Percentiles rank a stretch among this genome's conserved stretches.
phyloP scores from a whole-genome alignment of 2,329 filamentous ascomycete genomes.

The Xylariaceae sp. region DNA sequence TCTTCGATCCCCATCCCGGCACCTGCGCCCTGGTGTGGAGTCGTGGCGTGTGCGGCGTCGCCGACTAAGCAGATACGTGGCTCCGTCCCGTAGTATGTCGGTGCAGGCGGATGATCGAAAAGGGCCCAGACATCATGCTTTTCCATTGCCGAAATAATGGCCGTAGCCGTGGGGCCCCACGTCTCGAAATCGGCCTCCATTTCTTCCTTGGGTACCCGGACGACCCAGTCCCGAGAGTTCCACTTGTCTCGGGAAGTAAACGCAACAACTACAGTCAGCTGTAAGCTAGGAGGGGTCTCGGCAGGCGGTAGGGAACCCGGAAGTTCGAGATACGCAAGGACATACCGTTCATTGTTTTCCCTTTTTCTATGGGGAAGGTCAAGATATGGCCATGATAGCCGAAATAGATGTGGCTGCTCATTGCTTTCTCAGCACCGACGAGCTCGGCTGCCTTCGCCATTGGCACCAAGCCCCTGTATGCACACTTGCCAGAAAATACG shows the following conservation, averaged over 20 bases:
- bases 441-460: slow-evolving; percentile 51
- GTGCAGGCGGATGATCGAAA: slow-evolving; percentile 40
- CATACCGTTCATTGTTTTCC: slow-evolving; percentile 31
- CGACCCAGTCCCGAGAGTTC: slow-evolving; percentile 27
- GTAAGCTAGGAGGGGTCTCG: background rate
- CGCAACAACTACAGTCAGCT: slow-evolving; percentile 23
- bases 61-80: slow-evolving; percentile 48
- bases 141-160: slow-evolving; percentile 26
- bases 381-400: slow-evolving; percentile 54
- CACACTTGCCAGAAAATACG: slow-evolving; percentile 38
- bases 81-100: slow-evolving; percentile 37
- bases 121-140: slow-evolving; percentile 48
- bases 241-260: slow-evolving; percentile 27
- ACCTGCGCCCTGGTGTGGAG: slow-evolving; percentile 57
- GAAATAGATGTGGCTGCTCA: slow-evolving; percentile 31
- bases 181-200: slow-evolving; percentile 24
- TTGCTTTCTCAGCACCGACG: slow-evolving; percentile 40
- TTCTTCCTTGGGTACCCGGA: slow-evolving; percentile 24
- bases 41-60: slow-evolving; percentile 60
- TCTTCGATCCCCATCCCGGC: slow-evolving; percentile 57
- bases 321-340: background rate
- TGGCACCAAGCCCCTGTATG: slow-evolving; percentile 44
- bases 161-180: slow-evolving; percentile 22
- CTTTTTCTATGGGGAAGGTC: slow-evolving; percentile 48
- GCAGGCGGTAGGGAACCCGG: background rate